These are phyloP conservation scores for Serendipita sp. DNA, from an alignment of 768 basidiomycete genomes.

Conservation along the genomic window DNA sequence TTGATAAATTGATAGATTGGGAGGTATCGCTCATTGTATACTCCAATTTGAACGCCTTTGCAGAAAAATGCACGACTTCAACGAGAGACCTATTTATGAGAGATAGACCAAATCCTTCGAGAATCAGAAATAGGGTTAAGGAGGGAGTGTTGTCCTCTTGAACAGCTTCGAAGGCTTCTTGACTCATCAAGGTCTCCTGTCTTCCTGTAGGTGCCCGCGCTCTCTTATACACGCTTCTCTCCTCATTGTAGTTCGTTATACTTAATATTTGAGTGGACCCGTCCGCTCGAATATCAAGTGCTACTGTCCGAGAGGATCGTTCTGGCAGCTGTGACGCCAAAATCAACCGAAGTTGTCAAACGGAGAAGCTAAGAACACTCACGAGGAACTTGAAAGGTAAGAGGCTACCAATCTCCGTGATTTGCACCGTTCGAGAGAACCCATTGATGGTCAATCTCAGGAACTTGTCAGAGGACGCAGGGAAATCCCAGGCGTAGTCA, in stretches of 20 bases:
- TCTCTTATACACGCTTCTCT: slow-evolving; percentile 72
- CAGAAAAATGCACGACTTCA: slow-evolving; percentile 79
- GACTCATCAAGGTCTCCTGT: slow-evolving; percentile 53
- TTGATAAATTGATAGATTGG: slow-evolving; percentile 64
- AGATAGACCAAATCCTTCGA: slow-evolving; percentile 86
- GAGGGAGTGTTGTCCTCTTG: slow-evolving; percentile 54
- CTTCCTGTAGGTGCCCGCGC: slow-evolving; percentile 33
- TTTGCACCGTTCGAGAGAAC: slow-evolving; percentile 55
- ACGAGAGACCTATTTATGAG: slow-evolving; percentile 72
- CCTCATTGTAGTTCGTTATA: slow-evolving; percentile 75
- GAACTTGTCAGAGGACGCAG: slow-evolving; percentile 68
- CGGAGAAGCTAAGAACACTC: slow-evolving; percentile 15
- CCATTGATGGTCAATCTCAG: slow-evolving; percentile 49
- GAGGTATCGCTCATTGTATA: slow-evolving; percentile 66
- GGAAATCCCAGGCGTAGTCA: slow-evolving; percentile 87
- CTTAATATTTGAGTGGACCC: slow-evolving; percentile 69
- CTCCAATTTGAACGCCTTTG: slow-evolving; percentile 65
- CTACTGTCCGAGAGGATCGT: slow-evolving; percentile 38
- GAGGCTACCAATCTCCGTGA: slow-evolving; percentile 90
- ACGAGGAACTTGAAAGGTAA: slow-evolving; percentile 79
- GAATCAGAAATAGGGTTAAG: slow-evolving; percentile 51
- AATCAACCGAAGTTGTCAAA: not conserved
- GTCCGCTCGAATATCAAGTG: slow-evolving; percentile 85
- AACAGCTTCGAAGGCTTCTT: slow-evolving; percentile 74
- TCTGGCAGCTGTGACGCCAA: not conserved